Conservation (phyloP, 2,329 filamentous ascomycete species). For the Alternaria alternata region DNA sequence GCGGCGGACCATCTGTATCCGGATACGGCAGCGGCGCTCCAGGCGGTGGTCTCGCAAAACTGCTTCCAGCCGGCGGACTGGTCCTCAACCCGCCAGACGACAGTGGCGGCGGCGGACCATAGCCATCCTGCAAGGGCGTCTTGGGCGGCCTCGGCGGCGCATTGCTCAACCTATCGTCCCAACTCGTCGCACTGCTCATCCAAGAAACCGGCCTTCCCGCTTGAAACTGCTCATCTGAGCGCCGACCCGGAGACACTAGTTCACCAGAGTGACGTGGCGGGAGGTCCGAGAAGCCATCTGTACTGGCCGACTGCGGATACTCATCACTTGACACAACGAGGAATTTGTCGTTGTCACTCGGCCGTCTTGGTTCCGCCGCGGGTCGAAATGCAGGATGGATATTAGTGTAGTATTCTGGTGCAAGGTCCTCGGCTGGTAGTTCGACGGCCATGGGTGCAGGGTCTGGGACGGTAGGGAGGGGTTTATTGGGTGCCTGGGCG, state of each 20-base stretch:
- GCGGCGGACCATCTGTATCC: constrained; percentile 79
- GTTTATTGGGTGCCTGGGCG: constrained; percentile 42
- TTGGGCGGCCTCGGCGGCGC: constrained; percentile 53
- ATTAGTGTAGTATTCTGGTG: constrained; percentile 43
- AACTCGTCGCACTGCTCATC: constrained; percentile 40
- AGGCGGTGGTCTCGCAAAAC: constrained; percentile 42
- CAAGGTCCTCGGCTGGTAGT: constrained; percentile 64
- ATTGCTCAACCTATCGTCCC: constrained; percentile 30
- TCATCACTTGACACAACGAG: constrained; percentile 63
- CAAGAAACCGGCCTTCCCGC: constrained; percentile 30
- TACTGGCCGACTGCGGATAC: constrained; percentile 58
- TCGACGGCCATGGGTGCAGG: constrained; percentile 62
- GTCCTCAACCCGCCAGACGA: neutral
- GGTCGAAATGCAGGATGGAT: constrained; percentile 35
- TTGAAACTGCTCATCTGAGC: constrained; percentile 43
- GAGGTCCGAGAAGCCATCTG: constrained; percentile 51
- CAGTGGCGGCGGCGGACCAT: constrained; percentile 30
- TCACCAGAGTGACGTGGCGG: constrained; percentile 62
- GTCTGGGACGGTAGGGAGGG: constrained; percentile 50
- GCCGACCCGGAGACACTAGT: constrained; percentile 64
- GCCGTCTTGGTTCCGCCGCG: constrained; percentile 44
- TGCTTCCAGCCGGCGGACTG: constrained; percentile 22
- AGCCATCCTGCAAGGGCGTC: constrained; percentile 47
- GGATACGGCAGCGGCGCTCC: constrained; percentile 75
- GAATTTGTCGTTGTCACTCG: constrained; percentile 59